These are phyloP conservation scores for Coemansia sp. DNA, from an alignment of 192 early-diverging fungal genomes.

Conservation along the genomic window DNA sequence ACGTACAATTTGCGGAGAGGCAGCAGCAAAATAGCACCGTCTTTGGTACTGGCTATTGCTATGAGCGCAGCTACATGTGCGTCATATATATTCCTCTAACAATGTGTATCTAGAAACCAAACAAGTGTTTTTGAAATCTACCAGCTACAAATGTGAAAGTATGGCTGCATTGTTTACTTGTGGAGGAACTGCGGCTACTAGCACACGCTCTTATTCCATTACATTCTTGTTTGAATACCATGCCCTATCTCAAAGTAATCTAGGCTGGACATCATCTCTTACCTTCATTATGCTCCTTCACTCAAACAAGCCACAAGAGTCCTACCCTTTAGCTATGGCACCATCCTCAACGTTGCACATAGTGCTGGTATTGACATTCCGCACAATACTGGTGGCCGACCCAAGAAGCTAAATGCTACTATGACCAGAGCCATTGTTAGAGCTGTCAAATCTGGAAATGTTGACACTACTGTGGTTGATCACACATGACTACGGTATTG, in stretches of 20 bases:
- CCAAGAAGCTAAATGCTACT: not conserved
- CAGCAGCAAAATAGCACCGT: not conserved
- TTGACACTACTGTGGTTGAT: not conserved
- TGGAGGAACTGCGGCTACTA: too few relatives aligned
- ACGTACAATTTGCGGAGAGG: not conserved
- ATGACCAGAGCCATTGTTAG: not conserved
- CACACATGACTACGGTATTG: not conserved
- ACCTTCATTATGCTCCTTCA: not conserved
- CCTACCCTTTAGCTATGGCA: not conserved
- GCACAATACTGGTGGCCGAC: not conserved
- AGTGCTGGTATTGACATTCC: not conserved
- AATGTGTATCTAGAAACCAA: not conserved
- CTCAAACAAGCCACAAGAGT: not conserved
- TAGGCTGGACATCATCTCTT: not conserved
- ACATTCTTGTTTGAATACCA: too few relatives aligned
- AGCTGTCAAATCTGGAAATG: not conserved
- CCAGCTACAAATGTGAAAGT: too few relatives aligned
- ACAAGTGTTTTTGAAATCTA: too few relatives aligned
- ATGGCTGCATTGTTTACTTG: too few relatives aligned
- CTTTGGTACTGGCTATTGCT: not conserved
- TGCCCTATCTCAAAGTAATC: not conserved
- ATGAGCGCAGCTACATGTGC: not conserved
- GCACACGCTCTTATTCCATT: too few relatives aligned
- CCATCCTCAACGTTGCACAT: not conserved
- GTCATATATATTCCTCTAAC: not conserved